These are phyloP conservation scores for Pseudogymnoascus sp. DNA, from an alignment of 2,329 filamentous ascomycete genomes.

Conservation along the genomic window DNA sequence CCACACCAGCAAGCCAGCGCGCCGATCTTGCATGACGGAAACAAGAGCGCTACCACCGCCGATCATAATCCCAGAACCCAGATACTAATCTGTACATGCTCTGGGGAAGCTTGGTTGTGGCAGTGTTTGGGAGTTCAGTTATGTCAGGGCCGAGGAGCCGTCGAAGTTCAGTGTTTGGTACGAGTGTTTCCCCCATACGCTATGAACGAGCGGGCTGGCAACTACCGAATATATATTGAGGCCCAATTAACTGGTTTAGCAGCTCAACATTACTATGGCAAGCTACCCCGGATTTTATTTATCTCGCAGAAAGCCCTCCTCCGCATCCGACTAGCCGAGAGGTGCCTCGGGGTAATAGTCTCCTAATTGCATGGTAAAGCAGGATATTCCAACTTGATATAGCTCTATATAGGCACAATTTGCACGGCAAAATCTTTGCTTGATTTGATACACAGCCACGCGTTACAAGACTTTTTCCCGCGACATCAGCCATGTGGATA, in stretches of 20 bases:
- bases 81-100: neutral
- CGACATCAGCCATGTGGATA: neutral
- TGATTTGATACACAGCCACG: neutral
- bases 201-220: neutral
- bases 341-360: neutral
- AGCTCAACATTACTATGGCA: neutral
- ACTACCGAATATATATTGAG: conserved; percentile 2
- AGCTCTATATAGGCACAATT: conserved; percentile 4
- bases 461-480: neutral
- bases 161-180: neutral
- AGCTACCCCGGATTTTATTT: conserved; percentile 2
- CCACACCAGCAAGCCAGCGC: neutral
- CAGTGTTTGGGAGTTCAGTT: neutral
- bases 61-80: conserved; percentile 1
- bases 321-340: conserved; percentile 1
- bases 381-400: neutral
- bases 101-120: neutral
- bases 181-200: neutral
- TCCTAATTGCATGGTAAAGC: neutral
- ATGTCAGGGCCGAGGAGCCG: conserved; percentile 1
- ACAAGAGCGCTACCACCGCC: neutral
- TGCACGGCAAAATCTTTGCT: neutral
- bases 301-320: neutral
- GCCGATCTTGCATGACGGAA: conserved; percentile 5
- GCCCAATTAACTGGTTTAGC: neutral